A percentile compares a stretch with the other conserved stretches of the same genome.
These are phyloP conservation scores for Yamadazyma trypodendri DNA, from an alignment of 1,139 yeast species.

Conservation along the genomic window DNA sequence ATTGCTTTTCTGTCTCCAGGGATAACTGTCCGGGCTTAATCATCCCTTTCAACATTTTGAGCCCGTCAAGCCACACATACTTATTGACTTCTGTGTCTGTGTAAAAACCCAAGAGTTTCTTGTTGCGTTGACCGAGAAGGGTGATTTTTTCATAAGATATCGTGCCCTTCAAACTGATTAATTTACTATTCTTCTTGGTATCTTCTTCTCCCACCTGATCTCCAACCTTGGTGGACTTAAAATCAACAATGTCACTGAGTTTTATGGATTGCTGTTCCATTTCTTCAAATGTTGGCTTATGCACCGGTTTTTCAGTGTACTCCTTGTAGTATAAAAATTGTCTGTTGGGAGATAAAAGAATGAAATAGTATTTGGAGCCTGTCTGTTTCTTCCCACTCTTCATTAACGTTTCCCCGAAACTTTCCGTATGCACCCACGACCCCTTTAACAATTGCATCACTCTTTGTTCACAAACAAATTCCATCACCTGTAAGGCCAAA, in stretches of 20 bases:
- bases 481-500: constrained; percentile 60
- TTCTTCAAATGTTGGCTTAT: constrained; percentile 59
- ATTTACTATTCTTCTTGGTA: constrained; percentile 32
- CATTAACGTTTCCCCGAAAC: constrained; percentile 50
- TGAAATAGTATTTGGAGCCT: constrained; percentile 44
- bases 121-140: constrained; percentile 41
- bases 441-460: constrained; percentile 72
- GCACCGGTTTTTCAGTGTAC: constrained; percentile 45
- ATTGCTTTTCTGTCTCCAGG: constrained; percentile 57
- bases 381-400: constrained; percentile 23
- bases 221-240: constrained; percentile 45
- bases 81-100: constrained; percentile 72
- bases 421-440: constrained; percentile 76
- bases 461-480: constrained; percentile 79
- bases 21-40: constrained; percentile 44
- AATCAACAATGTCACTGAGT: constrained; percentile 37
- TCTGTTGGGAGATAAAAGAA: constrained; percentile 72
- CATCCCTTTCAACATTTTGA: constrained; percentile 55
- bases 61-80: constrained; percentile 78
- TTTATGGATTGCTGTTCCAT: constrained; percentile 35
- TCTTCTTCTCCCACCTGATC: constrained; percentile 42
- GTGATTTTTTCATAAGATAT: constrained; percentile 57
- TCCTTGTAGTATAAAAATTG: constrained; percentile 61
- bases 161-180: constrained; percentile 53
- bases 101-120: constrained; percentile 54